Percentiles rank a stretch among this genome's conserved stretches.
phyloP scores from a whole-genome alignment of 169 alveolate species.

The Plasmodium fragile region DNA sequence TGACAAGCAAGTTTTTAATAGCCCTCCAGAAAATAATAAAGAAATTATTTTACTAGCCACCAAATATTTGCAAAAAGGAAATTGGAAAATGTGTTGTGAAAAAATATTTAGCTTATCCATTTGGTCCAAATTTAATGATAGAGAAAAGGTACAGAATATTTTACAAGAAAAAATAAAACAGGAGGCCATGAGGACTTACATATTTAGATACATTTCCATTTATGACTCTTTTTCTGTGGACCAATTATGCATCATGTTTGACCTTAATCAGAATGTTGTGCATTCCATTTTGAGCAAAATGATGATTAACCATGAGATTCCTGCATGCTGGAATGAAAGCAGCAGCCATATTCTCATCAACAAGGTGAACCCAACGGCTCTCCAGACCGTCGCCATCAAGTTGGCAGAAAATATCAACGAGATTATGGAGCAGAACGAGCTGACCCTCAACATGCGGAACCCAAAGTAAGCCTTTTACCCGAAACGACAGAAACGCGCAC shows the following conservation, averaged over 20 bases:
- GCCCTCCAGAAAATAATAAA: conserved; percentile 97
- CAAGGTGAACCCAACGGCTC: conserved; percentile 91
- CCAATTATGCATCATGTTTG: conserved; percentile 90
- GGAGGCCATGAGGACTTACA: conserved; percentile 94
- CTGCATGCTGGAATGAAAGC: conserved; percentile 93
- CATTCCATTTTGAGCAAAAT: conserved; percentile 92
- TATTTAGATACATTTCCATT: conserved; percentile 88
- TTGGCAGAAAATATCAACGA: conserved; percentile 89
- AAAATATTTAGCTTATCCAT: conserved; percentile 86
- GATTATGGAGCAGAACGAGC: conserved; percentile 91
- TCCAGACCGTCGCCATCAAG: conserved; percentile 88
- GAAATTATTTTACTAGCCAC: conserved; percentile 95
- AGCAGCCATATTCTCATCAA: conserved; percentile 90
- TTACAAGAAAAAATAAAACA: conserved; percentile 92
- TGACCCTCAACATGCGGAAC: conserved; percentile 89
- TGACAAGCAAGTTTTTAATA: conserved; percentile 94
- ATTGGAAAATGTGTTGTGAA: conserved; percentile 95
- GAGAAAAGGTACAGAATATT: conserved; percentile 89
- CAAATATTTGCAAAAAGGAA: conserved; percentile 92
- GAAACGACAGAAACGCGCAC: not conserved
- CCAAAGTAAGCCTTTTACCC: conserved; percentile 84
- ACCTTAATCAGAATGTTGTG: conserved; percentile 84
- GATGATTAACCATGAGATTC: conserved; percentile 92
- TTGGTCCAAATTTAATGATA: conserved; percentile 90
- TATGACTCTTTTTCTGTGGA: conserved; percentile 91